These are phyloP conservation scores for Viridothelium virens DNA, from an alignment of 495 filamentous ascomycete species.

Conservation along the genomic window DNA sequence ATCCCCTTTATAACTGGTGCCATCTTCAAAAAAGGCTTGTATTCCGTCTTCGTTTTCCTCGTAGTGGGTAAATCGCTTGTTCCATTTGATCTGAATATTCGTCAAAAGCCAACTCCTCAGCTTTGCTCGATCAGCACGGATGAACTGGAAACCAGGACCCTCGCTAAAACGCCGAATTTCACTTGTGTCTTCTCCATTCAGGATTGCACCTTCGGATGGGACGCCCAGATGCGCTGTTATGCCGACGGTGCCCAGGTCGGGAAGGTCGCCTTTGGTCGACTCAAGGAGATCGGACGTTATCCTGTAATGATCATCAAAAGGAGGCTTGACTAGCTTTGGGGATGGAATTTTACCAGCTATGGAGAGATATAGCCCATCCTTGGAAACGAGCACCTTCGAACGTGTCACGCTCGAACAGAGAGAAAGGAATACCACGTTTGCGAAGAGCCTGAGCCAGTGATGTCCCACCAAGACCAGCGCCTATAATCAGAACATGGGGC, in stretches of 20 bases:
- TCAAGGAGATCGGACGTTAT: not conserved
- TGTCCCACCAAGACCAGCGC: slow-evolving; percentile 13
- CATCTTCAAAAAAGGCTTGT: slow-evolving; percentile 5
- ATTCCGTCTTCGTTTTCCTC: not conserved
- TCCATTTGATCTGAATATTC: not conserved
- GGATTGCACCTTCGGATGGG: not conserved
- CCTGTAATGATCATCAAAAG: not conserved
- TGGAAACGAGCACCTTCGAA: slow-evolving; percentile 38
- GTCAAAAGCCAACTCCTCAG: not conserved
- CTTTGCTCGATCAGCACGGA: not conserved
- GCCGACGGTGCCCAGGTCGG: not conserved
- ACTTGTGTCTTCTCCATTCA: not conserved
- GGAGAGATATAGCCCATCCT: slow-evolving; percentile 55
- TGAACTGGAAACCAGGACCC: not conserved
- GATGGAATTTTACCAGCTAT: slow-evolving; percentile 22
- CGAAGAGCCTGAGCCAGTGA: slow-evolving; percentile 13
- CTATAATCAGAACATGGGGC: slow-evolving; percentile 6
- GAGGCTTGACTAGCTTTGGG: not conserved
- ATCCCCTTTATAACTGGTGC: not conserved
- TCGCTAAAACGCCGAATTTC: not conserved
- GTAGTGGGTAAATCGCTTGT: not conserved
- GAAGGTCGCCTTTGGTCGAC: not conserved
- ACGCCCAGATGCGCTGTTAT: not conserved
- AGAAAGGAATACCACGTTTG: slow-evolving; percentile 35
- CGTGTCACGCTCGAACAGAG: slow-evolving; percentile 50